phyloP scores from a whole-genome alignment of 768 basidiomycete species.

The Suillus spraguei region DNA sequence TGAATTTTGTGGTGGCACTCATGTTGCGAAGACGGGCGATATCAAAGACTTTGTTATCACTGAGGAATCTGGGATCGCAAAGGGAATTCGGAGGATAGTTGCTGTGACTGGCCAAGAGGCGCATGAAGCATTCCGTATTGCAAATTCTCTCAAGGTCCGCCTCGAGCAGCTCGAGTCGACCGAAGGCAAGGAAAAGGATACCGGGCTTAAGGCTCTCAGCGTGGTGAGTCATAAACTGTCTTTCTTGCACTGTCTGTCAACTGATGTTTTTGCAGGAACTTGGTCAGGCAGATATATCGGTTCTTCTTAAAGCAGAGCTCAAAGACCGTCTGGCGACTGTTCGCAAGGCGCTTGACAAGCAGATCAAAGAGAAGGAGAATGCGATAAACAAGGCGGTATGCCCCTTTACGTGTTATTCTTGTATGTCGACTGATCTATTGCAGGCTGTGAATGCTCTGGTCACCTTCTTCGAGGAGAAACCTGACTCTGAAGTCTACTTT shows the following conservation, averaged over 20 bases:
- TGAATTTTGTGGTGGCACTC: conserved; percentile 99
- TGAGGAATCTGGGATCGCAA: conserved; percentile 97
- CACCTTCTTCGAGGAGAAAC: conserved; percentile 77
- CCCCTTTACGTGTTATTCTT: background rate
- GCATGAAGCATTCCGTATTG: conserved; percentile 71
- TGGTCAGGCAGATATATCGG: conserved; percentile 85
- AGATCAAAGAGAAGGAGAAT: conserved; percentile 79
- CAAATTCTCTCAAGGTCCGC: conserved; percentile 59
- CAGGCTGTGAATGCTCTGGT: conserved; percentile 73
- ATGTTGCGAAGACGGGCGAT: conserved; percentile 94
- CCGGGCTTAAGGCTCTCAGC: conserved; percentile 79
- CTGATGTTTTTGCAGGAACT: conserved; percentile 62
- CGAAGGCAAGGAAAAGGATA: conserved; percentile 80
- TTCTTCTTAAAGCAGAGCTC: conserved; percentile 78
- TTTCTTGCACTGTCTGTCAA: conserved; percentile 3
- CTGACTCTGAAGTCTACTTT: conserved; percentile 69
- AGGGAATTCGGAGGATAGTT: conserved; percentile 93
- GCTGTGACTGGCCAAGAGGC: conserved; percentile 97
- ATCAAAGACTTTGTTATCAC: conserved; percentile 96
- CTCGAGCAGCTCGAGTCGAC: conserved; percentile 64
- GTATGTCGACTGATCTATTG: conserved; percentile 5
- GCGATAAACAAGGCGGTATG: conserved; percentile 76
- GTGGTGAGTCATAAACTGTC: conserved; percentile 52
- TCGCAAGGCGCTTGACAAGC: conserved; percentile 84
- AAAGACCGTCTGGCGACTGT: conserved; percentile 70